Percentiles rank a stretch among this genome's conserved stretches.
Evolutionary conservation across 257 asterid genomes (phyloP).

Genomic region (Plectranthus barbatus): DNA sequence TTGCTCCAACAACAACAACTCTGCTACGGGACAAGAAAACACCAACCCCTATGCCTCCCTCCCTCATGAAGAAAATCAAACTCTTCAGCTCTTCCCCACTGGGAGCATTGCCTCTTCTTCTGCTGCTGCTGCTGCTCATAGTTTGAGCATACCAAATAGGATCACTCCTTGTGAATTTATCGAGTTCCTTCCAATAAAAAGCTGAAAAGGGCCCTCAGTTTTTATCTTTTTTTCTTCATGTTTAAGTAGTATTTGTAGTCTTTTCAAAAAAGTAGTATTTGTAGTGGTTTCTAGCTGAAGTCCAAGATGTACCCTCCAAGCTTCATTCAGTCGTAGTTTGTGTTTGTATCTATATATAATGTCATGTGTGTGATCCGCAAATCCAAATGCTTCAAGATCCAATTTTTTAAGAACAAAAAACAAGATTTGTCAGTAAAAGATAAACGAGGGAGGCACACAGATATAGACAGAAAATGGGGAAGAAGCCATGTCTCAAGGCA

Average conservation of each 20-base stretch:
- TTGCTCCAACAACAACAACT: constrained; percentile 3
- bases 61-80: constrained; percentile 3
- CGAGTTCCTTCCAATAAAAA: constrained; percentile 47
- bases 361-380: neutral
- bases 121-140: too few relatives aligned
- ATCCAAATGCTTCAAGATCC: neutral
- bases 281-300: neutral
- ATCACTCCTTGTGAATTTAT: constrained; percentile 28
- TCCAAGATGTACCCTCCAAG: constrained; percentile 1
- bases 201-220: too few relatives aligned
- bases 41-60: neutral
- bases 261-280: neutral
- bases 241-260: neutral
- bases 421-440: too few relatives aligned
- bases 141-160: neutral
- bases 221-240: neutral
- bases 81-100: constrained; percentile 52
- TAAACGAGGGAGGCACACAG: neutral
- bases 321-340: neutral
- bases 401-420: neutral
- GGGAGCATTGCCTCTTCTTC: too few relatives aligned
- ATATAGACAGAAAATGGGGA: neutral
- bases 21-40: neutral
- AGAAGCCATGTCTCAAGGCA: neutral
- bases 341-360: neutral